These are phyloP conservation scores for Podaxis sp. DNA, from an alignment of 768 basidiomycete genomes.

Conservation along the genomic window DNA sequence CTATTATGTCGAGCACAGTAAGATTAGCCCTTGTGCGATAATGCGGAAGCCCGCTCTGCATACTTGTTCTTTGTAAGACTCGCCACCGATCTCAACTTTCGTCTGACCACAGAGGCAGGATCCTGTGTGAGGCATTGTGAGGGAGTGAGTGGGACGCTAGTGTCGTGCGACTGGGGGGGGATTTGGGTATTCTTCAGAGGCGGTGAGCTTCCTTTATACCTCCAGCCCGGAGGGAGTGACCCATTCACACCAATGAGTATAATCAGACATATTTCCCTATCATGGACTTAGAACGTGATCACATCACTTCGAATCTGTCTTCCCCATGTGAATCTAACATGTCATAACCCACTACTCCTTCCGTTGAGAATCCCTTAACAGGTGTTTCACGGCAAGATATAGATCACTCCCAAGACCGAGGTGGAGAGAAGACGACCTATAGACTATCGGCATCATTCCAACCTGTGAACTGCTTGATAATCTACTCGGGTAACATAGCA, in stretches of 20 bases:
- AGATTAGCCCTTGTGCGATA: not conserved
- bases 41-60: not conserved
- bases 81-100: slow-evolving; percentile 25
- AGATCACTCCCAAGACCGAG: too few relatives aligned
- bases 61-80: slow-evolving; percentile 29
- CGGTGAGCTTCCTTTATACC: not conserved
- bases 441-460: too few relatives aligned
- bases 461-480: too few relatives aligned
- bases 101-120: slow-evolving; percentile 35
- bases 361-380: not conserved
- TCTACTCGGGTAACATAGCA: too few relatives aligned
- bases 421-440: too few relatives aligned
- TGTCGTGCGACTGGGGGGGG: not conserved
- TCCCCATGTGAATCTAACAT: not conserved
- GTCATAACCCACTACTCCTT: not conserved
- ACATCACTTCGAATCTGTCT: not conserved
- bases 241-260: not conserved
- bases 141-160: not conserved
- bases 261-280: not conserved
- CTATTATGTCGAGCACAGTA: slow-evolving; percentile 16
- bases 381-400: not conserved
- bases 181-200: not conserved
- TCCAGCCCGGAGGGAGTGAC: not conserved
- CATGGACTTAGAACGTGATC: not conserved
- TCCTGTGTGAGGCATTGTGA: slow-evolving; percentile 23